phyloP scores from a whole-genome alignment of 2,329 filamentous ascomycete genomes.

The Penicillium italicum region DNA sequence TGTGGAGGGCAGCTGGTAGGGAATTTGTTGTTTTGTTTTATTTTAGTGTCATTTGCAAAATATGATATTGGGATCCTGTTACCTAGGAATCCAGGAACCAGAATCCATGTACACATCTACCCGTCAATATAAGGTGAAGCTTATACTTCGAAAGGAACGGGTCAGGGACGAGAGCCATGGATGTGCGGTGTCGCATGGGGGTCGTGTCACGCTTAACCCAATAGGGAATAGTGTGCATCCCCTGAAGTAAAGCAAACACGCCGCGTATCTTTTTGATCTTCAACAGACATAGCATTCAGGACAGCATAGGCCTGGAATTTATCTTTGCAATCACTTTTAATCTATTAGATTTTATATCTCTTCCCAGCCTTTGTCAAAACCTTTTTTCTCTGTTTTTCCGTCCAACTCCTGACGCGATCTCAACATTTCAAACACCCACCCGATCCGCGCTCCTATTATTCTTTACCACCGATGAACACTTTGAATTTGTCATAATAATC shows the following conservation, averaged over 20 bases:
- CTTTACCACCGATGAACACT: constrained; percentile 33
- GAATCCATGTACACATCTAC: background rate
- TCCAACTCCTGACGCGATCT: constrained; percentile 15
- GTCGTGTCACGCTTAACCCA: constrained; percentile 15
- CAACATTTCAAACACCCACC: constrained; percentile 15
- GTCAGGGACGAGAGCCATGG: constrained; percentile 13
- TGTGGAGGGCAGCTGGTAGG: background rate
- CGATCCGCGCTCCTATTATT: constrained; percentile 15
- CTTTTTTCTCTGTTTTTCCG: constrained; percentile 3
- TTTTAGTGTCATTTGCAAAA: background rate
- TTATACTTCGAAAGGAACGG: constrained; percentile 6
- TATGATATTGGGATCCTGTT: background rate
- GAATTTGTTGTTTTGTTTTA: background rate
- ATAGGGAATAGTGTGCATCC: constrained; percentile 19
- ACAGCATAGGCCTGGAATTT: constrained; percentile 4
- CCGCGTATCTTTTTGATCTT: constrained; percentile 20
- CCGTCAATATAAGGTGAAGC: background rate
- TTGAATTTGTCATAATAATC: constrained; percentile 24
- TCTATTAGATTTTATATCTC: constrained; percentile 13
- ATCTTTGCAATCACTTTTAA: constrained; percentile 17
- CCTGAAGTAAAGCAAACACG: constrained; percentile 26
- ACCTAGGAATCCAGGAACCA: background rate
- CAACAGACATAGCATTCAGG: background rate
- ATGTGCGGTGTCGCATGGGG: constrained; percentile 18
- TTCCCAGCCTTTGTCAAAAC: background rate